These are phyloP conservation scores for Phialophora macrospora DNA, from an alignment of 2,329 filamentous ascomycete species.

Conservation along the genomic window DNA sequence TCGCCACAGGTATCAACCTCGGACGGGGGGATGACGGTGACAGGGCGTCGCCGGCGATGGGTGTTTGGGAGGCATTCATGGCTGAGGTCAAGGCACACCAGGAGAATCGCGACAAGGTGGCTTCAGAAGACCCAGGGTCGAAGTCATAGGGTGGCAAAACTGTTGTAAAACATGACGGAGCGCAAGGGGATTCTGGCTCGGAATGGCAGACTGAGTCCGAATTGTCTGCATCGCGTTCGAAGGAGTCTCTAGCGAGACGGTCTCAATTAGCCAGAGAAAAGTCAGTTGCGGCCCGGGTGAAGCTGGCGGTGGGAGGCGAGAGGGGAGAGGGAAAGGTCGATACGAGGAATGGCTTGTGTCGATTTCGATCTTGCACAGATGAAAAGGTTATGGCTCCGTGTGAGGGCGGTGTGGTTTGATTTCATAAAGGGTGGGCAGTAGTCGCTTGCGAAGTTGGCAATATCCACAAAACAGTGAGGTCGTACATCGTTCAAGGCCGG, in stretches of 20 bases:
- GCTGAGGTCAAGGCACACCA: not conserved
- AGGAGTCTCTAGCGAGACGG: not conserved
- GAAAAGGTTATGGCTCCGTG: not conserved
- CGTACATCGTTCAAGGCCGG: not conserved
- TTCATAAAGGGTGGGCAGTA: not conserved
- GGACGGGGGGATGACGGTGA: not conserved
- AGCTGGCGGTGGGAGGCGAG: not conserved
- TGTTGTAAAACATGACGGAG: not conserved
- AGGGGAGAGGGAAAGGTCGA: not conserved
- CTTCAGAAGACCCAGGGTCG: not conserved
- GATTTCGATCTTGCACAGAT: not conserved
- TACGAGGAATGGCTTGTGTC: not conserved
- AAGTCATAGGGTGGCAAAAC: not conserved
- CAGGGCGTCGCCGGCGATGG: not conserved
- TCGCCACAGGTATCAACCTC: slow-evolving; percentile 4
- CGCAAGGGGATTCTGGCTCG: not conserved
- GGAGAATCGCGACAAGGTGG: not conserved
- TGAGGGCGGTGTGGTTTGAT: not conserved
- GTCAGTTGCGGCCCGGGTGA: not conserved
- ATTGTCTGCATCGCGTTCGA: not conserved
- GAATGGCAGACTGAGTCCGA: not conserved
- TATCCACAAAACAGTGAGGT: not conserved
- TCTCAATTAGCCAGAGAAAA: not conserved
- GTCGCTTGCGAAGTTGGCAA: not conserved
- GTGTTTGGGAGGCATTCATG: slow-evolving; percentile 8